phyloP scores from a whole-genome alignment of 768 basidiomycete genomes.

The Naganishia antarctica region DNA sequence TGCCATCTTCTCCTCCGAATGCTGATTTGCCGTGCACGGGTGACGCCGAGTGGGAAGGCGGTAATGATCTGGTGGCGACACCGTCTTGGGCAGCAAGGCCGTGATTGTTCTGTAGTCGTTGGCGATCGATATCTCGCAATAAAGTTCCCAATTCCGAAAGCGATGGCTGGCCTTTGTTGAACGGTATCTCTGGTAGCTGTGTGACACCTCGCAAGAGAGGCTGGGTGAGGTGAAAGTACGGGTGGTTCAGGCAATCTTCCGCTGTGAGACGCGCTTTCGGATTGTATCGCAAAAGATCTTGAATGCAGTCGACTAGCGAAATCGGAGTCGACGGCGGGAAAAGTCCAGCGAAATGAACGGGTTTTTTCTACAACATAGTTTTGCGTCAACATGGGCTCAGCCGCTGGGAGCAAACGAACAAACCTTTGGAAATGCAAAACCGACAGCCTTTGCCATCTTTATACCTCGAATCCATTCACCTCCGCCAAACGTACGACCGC shows the following conservation, averaged over 20 bases:
- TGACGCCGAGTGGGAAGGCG: conserved; percentile 36
- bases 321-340: conserved; percentile 74
- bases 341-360: conserved; percentile 55
- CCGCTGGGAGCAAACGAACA: conserved; percentile 33
- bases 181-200: conserved; percentile 45
- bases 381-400: background rate
- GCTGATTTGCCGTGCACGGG: conserved; percentile 35
- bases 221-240: conserved; percentile 73
- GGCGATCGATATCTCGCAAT: conserved; percentile 10
- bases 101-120: conserved; percentile 7
- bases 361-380: conserved; percentile 43
- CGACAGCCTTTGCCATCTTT: conserved; percentile 76
- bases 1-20: conserved; percentile 18
- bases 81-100: background rate
- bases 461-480: conserved; percentile 81
- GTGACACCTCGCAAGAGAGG: conserved; percentile 48
- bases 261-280: conserved; percentile 81
- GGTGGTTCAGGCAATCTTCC: conserved; percentile 77
- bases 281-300: conserved; percentile 85
- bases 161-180: conserved; percentile 41
- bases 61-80: background rate
- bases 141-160: conserved; percentile 25
- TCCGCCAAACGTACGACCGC: conserved; percentile 70
- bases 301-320: conserved; percentile 83
- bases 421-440: conserved; percentile 87